Evolutionary conservation across 306 rosid genomes (phyloP), one percentile per base, ranked within the genome.

Genomic region (Vigna radiata): DNA sequence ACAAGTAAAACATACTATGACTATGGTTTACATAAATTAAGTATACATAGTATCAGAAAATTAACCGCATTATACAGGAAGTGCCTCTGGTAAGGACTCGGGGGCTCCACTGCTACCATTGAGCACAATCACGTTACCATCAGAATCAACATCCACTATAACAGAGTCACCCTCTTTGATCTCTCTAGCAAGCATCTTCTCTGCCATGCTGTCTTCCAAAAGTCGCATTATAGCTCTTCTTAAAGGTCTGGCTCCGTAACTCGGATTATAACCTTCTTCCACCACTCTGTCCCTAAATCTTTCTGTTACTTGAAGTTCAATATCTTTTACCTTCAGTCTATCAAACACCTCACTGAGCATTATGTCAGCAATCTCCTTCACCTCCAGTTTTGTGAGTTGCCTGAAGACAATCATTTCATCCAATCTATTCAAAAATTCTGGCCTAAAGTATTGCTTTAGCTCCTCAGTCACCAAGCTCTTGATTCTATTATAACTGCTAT

Each of bases 171-270:
- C 98, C 86, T 91, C 97, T 63, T 90, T 91, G 88, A 94, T 94
- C 88, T 91, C 98, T 74, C 98, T 84, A 0, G 97, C 87, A 62
- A 94, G 96, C 96, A 94, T 92, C 91, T 94, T 94, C 91, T 94
- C 98, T 5, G 97, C 98, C 98, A 94, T 91, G 91, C 97, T 88
- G 85, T 94, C 98, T 84, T 94, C 98, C 88, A 94, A 85, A 36
- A 94, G 97, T 72, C 98, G 85, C 98, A 94, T 92, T 55, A 94
- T 94, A 16, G 98, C 98, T 87, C 98, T 92, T 88, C 97, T 87
- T 77, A 94, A 76, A 76, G 98, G 98, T 86, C 98, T 90, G 2
- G 98, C 98, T 68, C 98, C 98, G 41, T 94, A 91, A 79, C 96
- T 94, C 19, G 98, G 98, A 80, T 94, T 91, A 61, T 91, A 94